Evolutionary conservation across 1,139 yeast genomes (phyloP), one percentile per base, ranked within the genome.

Genomic region (Pneumocystis murina): DNA sequence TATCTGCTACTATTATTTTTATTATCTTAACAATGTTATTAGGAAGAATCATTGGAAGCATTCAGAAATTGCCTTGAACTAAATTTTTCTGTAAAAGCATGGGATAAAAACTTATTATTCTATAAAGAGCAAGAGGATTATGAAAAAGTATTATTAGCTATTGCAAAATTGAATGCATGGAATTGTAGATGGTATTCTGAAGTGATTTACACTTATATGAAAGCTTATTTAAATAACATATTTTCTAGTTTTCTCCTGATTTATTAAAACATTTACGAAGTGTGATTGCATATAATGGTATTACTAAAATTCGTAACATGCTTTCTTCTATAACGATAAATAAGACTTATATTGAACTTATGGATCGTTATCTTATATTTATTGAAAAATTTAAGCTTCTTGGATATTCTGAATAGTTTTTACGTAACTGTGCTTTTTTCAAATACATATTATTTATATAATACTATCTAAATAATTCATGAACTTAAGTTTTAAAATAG

Each of bases 171-270:
- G 65, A 77, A 86, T 48, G 95, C 95, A 28, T 92, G 97, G 97
- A 87, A 90, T 72, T 97, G 90, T 75, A 83, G 98, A 72, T 94
- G 98, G 98, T 94, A 92, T 75, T 82, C 84, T 68, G 96, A 91
- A 69, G 66, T 64, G 41, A 64, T 63, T 35, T 20, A 54, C 24
- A 41, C 10, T 17, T 43, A 28, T 38, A 33, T 35, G 10, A 10
- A 17, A 59, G 48, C 14, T 35, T n/a, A 24, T 35, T 30, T 60
- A 24, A 39, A 33, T 35, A 20, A 58, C 33, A 38, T 63, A 59
- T 20, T 59, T 40, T 39, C 16, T 30, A 64, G 67, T 68, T 66
- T 60, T 68, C 69, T 35, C 69, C 69, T 41, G 30, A 41, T n/a
- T 40, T 68, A 64, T 43, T 66, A 20, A 58, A 28, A 6, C 64